Evolutionary conservation across 1,139 yeast genomes (phyloP), one percentile per base, ranked within the genome.

Genomic region (Hyphopichia khmerensis): DNA sequence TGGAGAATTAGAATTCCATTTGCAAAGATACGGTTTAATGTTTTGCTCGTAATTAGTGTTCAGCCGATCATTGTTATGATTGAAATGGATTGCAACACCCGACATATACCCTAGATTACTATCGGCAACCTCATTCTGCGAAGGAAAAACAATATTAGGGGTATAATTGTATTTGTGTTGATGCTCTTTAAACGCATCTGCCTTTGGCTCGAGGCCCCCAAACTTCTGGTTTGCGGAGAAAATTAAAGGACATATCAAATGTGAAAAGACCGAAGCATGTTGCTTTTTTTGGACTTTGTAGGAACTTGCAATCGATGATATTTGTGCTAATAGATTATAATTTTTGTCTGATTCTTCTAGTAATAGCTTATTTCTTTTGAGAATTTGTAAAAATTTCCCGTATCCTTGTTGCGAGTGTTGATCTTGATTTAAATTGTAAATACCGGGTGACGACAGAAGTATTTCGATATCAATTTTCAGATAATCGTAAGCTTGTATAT

Each of bases 281-380:
- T 59, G 42, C 1, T 60, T 57, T 33, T 61, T 60, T 5, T 54
- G 55, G 14, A 61, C 52, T 6, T 69, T 64, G 31, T 71, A 64
- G 0, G 88, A 82, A 2, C 77, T 74, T 1, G 87, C 82, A 16
- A 84, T 77, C 0, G 87, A 73, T 0, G 89, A 80, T 0, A 73
- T 70, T 56, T 83, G 88, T 0, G 83, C 75, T 6, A 79, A 54
- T 2, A 79, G 58, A 30, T 72, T 72, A 27, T 62, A 56, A 4
- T 53, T 41, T 1, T 46, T 40, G 9, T 48, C 48, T 14, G 48
- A 42, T 2, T 40, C 24, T 1, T 45, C 42, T 0, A 70, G 51
- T 8, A 73, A 53, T 15, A 74, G 56, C 4, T 64, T 48, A 36
- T 69, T 65, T 18, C 68, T 47, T 32, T 57, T 51, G 7, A 82